Conservation (phyloP, 2,329 filamentous ascomycete species). For the Aspergillus floridensis region DNA sequence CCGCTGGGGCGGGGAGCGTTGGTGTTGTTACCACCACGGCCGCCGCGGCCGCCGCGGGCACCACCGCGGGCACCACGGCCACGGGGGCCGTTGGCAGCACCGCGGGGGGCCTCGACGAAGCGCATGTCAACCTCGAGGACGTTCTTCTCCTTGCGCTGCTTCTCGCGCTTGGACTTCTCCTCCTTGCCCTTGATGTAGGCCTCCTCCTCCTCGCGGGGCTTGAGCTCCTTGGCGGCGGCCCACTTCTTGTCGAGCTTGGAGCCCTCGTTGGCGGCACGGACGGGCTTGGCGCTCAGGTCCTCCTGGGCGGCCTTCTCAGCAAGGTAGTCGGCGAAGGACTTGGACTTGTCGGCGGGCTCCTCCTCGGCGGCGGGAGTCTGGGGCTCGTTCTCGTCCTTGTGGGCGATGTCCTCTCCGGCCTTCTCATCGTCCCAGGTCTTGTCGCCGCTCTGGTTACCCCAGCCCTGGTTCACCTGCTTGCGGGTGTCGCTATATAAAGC, state of each 20-base stretch:
- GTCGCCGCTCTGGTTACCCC: constrained; percentile 78
- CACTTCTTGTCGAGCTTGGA: constrained; percentile 87
- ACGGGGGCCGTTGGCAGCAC: constrained; percentile 33
- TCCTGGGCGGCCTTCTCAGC: constrained; percentile 71
- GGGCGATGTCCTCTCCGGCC: constrained; percentile 84
- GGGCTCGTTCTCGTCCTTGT: constrained; percentile 75
- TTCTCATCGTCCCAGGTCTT: constrained; percentile 89
- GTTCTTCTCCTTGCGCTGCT: constrained; percentile 89
- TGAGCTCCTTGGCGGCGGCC: constrained; percentile 71
- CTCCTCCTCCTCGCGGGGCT: constrained; percentile 60
- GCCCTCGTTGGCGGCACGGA: constrained; percentile 92
- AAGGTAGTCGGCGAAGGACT: constrained; percentile 87
- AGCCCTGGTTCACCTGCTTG: constrained; percentile 69
- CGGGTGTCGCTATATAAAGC: constrained; percentile 38
- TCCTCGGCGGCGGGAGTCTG: constrained; percentile 50
- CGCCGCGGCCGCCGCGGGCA: constrained; percentile 13
- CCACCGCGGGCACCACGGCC: constrained; percentile 38
- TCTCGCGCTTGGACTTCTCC: constrained; percentile 78
- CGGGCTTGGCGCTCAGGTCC: constrained; percentile 61
- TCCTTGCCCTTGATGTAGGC: constrained; percentile 69
- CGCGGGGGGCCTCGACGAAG: constrained; percentile 63
- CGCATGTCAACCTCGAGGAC: constrained; percentile 84
- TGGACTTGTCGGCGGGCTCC: constrained; percentile 79
- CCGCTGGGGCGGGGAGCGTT: constrained; percentile 21
- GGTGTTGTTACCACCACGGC: constrained; percentile 26